Conservation (phyloP, 192 early-diverging fungal genomes). For the Podila epicladia region DNA sequence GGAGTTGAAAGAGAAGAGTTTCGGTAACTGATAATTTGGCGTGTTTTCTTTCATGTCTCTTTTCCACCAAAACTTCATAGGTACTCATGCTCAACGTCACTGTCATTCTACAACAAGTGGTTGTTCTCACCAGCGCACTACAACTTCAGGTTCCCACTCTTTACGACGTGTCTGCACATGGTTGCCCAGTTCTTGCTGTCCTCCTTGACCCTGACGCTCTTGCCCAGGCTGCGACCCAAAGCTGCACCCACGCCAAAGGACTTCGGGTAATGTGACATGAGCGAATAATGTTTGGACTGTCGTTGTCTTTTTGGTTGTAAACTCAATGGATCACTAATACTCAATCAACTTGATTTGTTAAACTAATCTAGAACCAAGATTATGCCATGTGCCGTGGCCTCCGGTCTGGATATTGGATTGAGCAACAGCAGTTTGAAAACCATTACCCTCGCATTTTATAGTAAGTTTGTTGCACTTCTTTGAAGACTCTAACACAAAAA, state of each 20-base stretch:
- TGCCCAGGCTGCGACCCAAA: slow-evolving; percentile 71
- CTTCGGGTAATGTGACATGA: slow-evolving; percentile 45
- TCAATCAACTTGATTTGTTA: neutral
- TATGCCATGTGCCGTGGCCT: slow-evolving; percentile 88
- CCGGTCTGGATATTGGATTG: slow-evolving; percentile 90
- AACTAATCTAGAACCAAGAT: slow-evolving; percentile 65
- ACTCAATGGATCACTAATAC: neutral
- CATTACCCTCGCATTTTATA: slow-evolving; percentile 94
- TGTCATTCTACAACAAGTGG: slow-evolving; percentile 96
- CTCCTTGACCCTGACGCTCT: slow-evolving; percentile 59
- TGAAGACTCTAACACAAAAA: neutral
- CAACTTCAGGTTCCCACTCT: slow-evolving; percentile 88
- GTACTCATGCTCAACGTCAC: slow-evolving; percentile 62
- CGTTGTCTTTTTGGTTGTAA: neutral
- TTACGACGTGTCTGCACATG: slow-evolving; percentile 89
- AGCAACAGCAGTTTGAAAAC: slow-evolving; percentile 88
- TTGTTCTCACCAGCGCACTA: slow-evolving; percentile 84
- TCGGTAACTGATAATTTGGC: neutral
- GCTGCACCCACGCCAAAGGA: slow-evolving; percentile 61
- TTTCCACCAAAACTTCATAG: slow-evolving; percentile 34
- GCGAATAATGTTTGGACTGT: neutral
- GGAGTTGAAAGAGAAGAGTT: neutral
- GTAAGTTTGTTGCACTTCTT: slow-evolving; percentile 26
- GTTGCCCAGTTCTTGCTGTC: slow-evolving; percentile 81
- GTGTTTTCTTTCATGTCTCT: neutral